Base-by-base conservation (phyloP, 305 asterid genomes). In the Salvia sclarea region DNA sequence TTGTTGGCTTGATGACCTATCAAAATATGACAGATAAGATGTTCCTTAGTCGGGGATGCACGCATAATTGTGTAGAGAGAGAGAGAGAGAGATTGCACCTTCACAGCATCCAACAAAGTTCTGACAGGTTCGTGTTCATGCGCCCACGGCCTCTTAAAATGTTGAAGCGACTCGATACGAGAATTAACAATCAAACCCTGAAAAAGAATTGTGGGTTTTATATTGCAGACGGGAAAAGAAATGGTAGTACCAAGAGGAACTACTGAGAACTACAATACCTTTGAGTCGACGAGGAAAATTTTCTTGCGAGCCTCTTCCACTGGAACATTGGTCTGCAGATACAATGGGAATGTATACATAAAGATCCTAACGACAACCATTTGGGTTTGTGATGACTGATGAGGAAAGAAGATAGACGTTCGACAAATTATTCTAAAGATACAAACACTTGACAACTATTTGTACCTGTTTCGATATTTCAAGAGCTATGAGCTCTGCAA, bases 101-200 rank as follows among this genome's bases (percentile, higher is more conserved):
- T 95, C 48, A 95, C 91, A 71, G 97, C 98, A 45, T 86, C 91
- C 66, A 82, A 69, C 73, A 95, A 82, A 69, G 83, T 81, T 64
- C 47, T 71, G 73, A 95, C 94, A 8, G 95, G 95, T 71, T 83
- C 86, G 5, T 92, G 98, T 73, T 92, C 95, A 53, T 95, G 99
- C 28, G 99, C 99, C 99, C 99, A 95, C 11, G 96, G 96, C 78
- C 81, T 84, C 86, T 95, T 95, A 58, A 95, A 95, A 82, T 95
- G 96, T 70, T 95, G 98, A 71, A 95, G 98, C 21, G 95, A 71
- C 50, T 85, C 98, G 72, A 80, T 48, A 50, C 98, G 98, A 37
- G 98, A 88, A 67, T 64, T 76, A 47, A 86, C 92, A 58, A 95
- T 92, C 83, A 95, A 82, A 40, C 99, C 99, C 99, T 93, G 47